phyloP scores from a whole-genome alignment of 2,329 filamentous ascomycete genomes.

The Pyrenochaeta sp. region DNA sequence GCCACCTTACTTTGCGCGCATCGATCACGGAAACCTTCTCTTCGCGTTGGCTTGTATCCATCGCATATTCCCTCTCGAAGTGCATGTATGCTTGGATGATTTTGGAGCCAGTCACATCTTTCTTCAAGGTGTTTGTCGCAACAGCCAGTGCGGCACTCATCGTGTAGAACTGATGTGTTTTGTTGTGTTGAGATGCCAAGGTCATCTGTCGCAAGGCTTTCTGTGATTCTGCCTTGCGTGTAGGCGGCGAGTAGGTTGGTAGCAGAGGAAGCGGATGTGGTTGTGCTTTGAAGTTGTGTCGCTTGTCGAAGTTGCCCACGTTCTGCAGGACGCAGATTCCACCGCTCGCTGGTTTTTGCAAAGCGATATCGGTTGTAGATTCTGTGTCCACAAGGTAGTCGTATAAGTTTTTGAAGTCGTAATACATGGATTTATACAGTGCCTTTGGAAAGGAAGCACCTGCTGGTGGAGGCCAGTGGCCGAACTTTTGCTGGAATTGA shows the following conservation, averaged over 20 bases:
- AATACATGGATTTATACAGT: conserved; percentile 68
- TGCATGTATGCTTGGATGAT: conserved; percentile 74
- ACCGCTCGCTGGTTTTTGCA: conserved; percentile 65
- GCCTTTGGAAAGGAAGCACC: conserved; percentile 64
- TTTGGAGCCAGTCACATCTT: conserved; percentile 49
- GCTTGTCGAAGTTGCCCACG: conserved; percentile 70
- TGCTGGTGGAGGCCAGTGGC: conserved; percentile 73
- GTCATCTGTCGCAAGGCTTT: conserved; percentile 47
- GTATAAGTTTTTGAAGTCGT: conserved; percentile 76
- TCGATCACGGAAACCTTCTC: conserved; percentile 70
- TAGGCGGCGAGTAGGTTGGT: conserved; percentile 55
- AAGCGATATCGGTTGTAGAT: conserved; percentile 60
- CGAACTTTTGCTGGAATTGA: conserved; percentile 71
- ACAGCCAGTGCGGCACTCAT: conserved; percentile 62
- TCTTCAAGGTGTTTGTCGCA: conserved; percentile 58
- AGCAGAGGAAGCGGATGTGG: conserved; percentile 72
- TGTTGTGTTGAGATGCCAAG: conserved; percentile 48
- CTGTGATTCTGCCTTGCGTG: conserved; percentile 40
- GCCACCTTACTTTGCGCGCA: conserved; percentile 80
- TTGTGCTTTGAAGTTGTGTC: conserved; percentile 68
- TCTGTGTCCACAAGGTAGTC: conserved; percentile 72
- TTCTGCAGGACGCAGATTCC: conserved; percentile 76
- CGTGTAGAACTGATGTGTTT: conserved; percentile 59
- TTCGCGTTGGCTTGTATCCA: conserved; percentile 62
- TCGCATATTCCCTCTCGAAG: conserved; percentile 70